Conservation (phyloP, 352 stramenopile genomes). For the Phytopythium cucurbitacearum region DNA sequence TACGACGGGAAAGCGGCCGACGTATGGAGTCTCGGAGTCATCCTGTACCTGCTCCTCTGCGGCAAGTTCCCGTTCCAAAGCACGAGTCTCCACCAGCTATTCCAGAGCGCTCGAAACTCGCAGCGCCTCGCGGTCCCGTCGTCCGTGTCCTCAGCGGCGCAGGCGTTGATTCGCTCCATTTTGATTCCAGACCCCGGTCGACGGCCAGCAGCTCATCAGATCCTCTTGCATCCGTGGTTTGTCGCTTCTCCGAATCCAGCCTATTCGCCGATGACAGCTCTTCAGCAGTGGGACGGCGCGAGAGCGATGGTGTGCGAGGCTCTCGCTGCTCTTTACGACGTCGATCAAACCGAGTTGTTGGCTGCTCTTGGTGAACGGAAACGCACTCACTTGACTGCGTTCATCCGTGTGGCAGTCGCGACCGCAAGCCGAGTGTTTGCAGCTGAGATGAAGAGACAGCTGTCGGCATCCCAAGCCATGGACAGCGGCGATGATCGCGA, state of each 20-base stretch:
- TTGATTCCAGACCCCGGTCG: constrained; percentile 38
- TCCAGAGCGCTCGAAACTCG: constrained; percentile 20
- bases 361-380: constrained; percentile 3
- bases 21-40: constrained; percentile 62
- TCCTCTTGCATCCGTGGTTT: constrained; percentile 42
- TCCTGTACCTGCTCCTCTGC: constrained; percentile 62
- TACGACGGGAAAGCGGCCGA: constrained; percentile 65
- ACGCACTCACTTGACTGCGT: constrained; percentile 13
- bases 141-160: constrained; percentile 29
- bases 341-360: constrained; percentile 2
- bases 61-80: constrained; percentile 55
- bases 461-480: background rate
- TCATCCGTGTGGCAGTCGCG: constrained; percentile 16
- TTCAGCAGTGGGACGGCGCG: constrained; percentile 18
- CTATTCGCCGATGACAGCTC: background rate
- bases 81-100: constrained; percentile 28
- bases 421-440: constrained; percentile 6
- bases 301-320: constrained; percentile 8
- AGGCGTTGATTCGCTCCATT: constrained; percentile 39
- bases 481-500: too few species aligned
- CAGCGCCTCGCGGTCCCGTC: constrained; percentile 23
- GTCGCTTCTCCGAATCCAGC: background rate
- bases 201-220: constrained; percentile 23
- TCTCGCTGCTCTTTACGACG: constrained; percentile 15
- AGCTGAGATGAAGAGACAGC: background rate